Evolutionary conservation across 192 early-diverging fungal genomes (phyloP).

Genomic region (Coemansia erecta): DNA sequence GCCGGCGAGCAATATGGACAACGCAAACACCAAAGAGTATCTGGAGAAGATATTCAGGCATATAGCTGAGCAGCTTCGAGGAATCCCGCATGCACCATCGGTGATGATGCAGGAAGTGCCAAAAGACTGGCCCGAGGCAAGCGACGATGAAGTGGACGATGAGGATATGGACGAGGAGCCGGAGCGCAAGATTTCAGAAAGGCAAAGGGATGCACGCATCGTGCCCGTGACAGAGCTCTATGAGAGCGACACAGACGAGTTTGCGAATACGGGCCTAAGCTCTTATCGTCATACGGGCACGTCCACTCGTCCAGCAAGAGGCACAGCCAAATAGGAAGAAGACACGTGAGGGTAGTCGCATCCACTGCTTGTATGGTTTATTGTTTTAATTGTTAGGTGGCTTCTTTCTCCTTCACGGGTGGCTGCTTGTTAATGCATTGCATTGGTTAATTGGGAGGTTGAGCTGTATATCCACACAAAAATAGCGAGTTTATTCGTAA

Average conservation of each 20-base stretch:
- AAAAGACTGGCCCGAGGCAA: constrained; percentile 42
- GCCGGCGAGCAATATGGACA: constrained; percentile 83
- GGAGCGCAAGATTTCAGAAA: constrained; percentile 29
- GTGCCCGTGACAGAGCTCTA: constrained; percentile 49
- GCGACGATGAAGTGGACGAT: constrained; percentile 43
- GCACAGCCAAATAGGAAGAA: not conserved
- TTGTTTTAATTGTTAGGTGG: not conserved
- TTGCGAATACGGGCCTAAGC: constrained; percentile 7
- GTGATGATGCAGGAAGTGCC: constrained; percentile 52
- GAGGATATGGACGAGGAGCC: constrained; percentile 26
- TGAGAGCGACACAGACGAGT: constrained; percentile 42
- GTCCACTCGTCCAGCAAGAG: constrained; percentile 25
- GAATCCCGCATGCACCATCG: constrained; percentile 62
- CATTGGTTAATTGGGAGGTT: too few species aligned
- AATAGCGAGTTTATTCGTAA: too few species aligned
- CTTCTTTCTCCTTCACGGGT: not conserved
- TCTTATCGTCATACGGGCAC: constrained; percentile 45
- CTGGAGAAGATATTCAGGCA: constrained; percentile 62
- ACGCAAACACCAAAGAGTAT: constrained; percentile 82
- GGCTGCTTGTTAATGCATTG: too few species aligned
- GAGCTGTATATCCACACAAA: too few species aligned
- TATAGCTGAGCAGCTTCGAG: constrained; percentile 61
- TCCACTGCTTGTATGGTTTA: not conserved
- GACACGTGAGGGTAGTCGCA: not conserved
- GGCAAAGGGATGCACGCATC: constrained; percentile 38